Conservation (phyloP, 805 yeast genomes). For the fission yeast (Schizosaccharomyces pombe) region DNA sequence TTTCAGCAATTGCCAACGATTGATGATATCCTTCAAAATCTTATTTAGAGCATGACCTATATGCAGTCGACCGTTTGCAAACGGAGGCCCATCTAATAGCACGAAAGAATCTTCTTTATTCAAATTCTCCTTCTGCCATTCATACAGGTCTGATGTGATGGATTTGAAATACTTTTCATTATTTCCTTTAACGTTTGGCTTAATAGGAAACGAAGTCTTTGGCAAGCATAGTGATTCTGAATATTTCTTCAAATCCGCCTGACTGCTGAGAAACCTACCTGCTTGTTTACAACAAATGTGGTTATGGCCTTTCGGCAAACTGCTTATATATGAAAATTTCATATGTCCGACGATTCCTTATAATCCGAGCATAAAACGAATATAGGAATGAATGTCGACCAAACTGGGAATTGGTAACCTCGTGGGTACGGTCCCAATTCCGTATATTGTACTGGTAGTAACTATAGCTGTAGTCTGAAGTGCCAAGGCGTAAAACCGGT, state of each 20-base stretch:
- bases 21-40: slow-evolving; percentile 63
- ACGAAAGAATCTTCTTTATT: slow-evolving; percentile 27
- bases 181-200: slow-evolving; percentile 27
- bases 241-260: background rate
- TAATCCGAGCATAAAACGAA: no score
- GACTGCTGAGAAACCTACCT: background rate
- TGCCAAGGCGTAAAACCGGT: no score
- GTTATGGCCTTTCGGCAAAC: no score
- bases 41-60: slow-evolving; percentile 69
- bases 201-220: slow-evolving; percentile 38
- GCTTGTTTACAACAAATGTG: no score
- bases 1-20: slow-evolving; percentile 39
- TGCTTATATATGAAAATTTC: no score
- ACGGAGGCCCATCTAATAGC: slow-evolving; percentile 94
- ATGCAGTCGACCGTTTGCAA: slow-evolving; percentile 87
- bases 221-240: slow-evolving; percentile 25
- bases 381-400: no score
- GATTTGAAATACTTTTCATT: slow-evolving; percentile 25
- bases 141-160: slow-evolving; percentile 37
- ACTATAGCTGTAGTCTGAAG: no score
- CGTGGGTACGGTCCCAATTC: no score
- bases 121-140: slow-evolving; percentile 23
- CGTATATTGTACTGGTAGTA: no score
- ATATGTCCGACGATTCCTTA: no score
- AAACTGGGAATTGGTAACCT: no score